Conservation (phyloP, 139 green algal genomes). For the Chlamydomonas sphaeroides region DNA sequence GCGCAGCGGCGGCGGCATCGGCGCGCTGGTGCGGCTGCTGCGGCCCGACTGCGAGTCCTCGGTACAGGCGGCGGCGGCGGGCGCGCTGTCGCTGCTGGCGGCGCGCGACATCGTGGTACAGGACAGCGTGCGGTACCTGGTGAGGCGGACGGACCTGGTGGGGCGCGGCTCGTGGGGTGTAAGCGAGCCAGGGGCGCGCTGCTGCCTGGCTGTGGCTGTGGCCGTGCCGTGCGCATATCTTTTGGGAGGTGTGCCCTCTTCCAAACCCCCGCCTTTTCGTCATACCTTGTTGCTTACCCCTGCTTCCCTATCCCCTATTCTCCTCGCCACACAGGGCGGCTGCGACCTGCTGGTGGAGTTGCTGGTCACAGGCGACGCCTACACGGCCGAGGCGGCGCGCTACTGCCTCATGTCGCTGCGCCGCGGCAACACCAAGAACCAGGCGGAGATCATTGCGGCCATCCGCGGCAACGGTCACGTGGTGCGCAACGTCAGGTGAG, state of each 20-base stretch:
- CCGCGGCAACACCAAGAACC: slow-evolving; percentile 61
- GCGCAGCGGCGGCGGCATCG: slow-evolving; percentile 44
- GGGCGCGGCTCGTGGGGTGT: too few relatives aligned
- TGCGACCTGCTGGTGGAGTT: slow-evolving; percentile 55
- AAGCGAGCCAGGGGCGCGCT: too few relatives aligned
- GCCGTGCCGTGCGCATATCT: too few relatives aligned
- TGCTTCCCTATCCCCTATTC: not conserved
- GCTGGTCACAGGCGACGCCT: slow-evolving; percentile 47
- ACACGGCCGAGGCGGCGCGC: slow-evolving; percentile 46
- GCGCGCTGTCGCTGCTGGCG: slow-evolving; percentile 49
- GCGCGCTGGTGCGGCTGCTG: slow-evolving; percentile 59
- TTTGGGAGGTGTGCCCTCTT: too few relatives aligned
- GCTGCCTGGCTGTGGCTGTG: too few relatives aligned
- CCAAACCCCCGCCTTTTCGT: too few relatives aligned
- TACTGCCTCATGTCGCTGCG: slow-evolving; percentile 50
- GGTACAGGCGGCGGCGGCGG: slow-evolving; percentile 50
- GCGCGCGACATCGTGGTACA: slow-evolving; percentile 58
- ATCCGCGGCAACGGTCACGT: slow-evolving; percentile 39
- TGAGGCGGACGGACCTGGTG: too few relatives aligned
- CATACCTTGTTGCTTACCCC: too few relatives aligned
- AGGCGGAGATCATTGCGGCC: slow-evolving; percentile 55
- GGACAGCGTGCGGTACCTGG: slow-evolving; percentile 59
- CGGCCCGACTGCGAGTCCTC: slow-evolving; percentile 50
- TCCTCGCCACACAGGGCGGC: slow-evolving; percentile 29
- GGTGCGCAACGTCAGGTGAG: slow-evolving; percentile 9